These are phyloP conservation scores for Leccinum olivaceopallidum DNA, from an alignment of 768 basidiomycete genomes.

Conservation along the genomic window DNA sequence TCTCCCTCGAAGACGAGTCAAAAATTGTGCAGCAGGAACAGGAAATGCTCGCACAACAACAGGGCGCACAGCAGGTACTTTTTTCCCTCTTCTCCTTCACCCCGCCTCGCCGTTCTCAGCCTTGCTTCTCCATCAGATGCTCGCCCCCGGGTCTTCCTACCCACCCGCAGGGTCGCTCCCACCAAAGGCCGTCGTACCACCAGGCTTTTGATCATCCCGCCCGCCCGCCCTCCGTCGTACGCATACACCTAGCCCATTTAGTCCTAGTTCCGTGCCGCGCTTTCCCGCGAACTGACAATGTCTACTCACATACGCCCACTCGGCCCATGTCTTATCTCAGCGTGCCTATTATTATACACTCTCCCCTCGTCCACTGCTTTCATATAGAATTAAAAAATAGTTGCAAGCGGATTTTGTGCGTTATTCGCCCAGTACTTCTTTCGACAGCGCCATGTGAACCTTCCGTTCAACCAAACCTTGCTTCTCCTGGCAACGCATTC, in stretches of 20 bases:
- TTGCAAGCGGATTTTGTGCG: slow-evolving; percentile 30
- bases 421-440: slow-evolving; percentile 9
- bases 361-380: slow-evolving; percentile 21
- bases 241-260: slow-evolving; percentile 1
- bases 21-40: slow-evolving; percentile 93
- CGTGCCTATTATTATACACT: slow-evolving; percentile 33
- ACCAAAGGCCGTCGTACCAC: slow-evolving; percentile 69
- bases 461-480: slow-evolving; percentile 11
- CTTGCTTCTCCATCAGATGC: slow-evolving; percentile 54
- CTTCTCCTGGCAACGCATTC: slow-evolving; percentile 32
- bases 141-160: slow-evolving; percentile 60
- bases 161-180: slow-evolving; percentile 45
- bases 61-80: slow-evolving; percentile 86
- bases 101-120: slow-evolving; percentile 10
- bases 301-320: slow-evolving; percentile 11
- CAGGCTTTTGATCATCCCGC: slow-evolving; percentile 63
- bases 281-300: slow-evolving; percentile 12
- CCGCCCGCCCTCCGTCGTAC: background rate
- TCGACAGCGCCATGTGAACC: slow-evolving; percentile 22
- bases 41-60: slow-evolving; percentile 91
- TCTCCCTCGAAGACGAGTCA: slow-evolving; percentile 94
- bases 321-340: slow-evolving; percentile 28
- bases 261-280: slow-evolving; percentile 18
- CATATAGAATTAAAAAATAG: slow-evolving; percentile 9
- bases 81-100: background rate